These are phyloP conservation scores for Marchantia paleacea DNA, from an alignment of 225 moss, liverwort and hornwort genomes.

Conservation along the genomic window DNA sequence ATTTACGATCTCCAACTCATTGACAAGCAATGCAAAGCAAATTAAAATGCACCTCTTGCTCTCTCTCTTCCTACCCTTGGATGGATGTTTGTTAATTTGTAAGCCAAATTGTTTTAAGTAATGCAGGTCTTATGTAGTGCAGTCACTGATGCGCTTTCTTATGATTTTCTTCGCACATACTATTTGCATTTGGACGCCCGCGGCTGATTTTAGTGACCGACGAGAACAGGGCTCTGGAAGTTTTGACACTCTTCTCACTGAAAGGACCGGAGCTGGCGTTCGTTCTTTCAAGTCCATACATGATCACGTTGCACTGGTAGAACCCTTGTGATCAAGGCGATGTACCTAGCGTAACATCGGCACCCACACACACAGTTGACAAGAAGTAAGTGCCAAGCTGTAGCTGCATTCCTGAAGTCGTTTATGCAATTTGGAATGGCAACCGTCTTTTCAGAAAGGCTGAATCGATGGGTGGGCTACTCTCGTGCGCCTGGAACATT, in stretches of 20 bases:
- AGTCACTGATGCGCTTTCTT: not conserved
- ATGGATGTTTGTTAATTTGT: not conserved
- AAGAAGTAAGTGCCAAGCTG: no score
- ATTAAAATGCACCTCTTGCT: not conserved
- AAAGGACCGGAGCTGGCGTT: no score
- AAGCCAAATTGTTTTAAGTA: not conserved
- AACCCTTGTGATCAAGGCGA: no score
- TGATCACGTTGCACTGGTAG: no score
- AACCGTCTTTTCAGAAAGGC: no score
- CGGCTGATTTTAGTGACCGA: not conserved
- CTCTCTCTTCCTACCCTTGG: not conserved
- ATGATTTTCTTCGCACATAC: not conserved
- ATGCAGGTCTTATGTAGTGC: not conserved
- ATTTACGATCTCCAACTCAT: slow-evolving; percentile 24
- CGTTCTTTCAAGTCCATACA: no score
- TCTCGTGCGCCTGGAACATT: no score
- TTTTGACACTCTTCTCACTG: not conserved
- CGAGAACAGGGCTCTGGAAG: not conserved
- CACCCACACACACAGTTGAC: no score
- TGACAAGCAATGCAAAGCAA: slow-evolving; percentile 18
- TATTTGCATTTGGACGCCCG: not conserved
- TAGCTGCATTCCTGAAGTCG: no score
- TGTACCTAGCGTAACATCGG: no score
- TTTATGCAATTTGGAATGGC: no score
- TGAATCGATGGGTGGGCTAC: no score